These are phyloP conservation scores for Podaxis sp. DNA, from an alignment of 768 basidiomycete genomes.

Conservation along the genomic window DNA sequence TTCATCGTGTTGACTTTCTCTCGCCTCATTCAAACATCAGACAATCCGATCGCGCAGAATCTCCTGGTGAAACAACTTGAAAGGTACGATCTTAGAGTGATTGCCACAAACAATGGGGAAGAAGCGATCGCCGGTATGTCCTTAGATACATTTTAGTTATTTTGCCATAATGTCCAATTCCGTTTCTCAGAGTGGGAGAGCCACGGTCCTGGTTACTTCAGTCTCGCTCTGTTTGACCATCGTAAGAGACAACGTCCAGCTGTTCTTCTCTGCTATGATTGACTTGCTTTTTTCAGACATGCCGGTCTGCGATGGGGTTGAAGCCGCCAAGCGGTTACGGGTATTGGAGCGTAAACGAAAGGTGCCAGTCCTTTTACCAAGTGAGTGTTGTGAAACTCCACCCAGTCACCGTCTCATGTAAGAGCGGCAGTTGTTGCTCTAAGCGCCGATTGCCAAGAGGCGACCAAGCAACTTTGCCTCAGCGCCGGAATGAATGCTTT, in stretches of 20 bases:
- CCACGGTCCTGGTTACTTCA: constrained; percentile 64
- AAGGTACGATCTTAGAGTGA: constrained; percentile 53
- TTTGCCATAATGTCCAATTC: background rate
- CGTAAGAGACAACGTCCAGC: constrained; percentile 36
- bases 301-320: constrained; percentile 76
- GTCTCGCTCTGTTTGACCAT: constrained; percentile 70
- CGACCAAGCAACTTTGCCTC: constrained; percentile 70
- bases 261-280: background rate
- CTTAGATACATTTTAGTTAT: background rate
- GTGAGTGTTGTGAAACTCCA: constrained; percentile 29
- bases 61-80: constrained; percentile 65
- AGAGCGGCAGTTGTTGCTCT: constrained; percentile 54
- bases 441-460: constrained; percentile 75
- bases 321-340: constrained; percentile 64
- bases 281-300: constrained; percentile 44
- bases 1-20: background rate
- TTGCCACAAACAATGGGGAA: constrained; percentile 62
- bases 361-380: constrained; percentile 44
- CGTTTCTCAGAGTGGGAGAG: constrained; percentile 55
- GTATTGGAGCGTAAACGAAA: constrained; percentile 55
- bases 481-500: constrained; percentile 78
- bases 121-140: constrained; percentile 55
- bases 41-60: constrained; percentile 68
- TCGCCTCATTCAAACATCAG: constrained; percentile 25
- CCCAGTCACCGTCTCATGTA: background rate